phyloP scores from a whole-genome alignment of 73 alveolate genomes.

The Diophrys sp. region DNA sequence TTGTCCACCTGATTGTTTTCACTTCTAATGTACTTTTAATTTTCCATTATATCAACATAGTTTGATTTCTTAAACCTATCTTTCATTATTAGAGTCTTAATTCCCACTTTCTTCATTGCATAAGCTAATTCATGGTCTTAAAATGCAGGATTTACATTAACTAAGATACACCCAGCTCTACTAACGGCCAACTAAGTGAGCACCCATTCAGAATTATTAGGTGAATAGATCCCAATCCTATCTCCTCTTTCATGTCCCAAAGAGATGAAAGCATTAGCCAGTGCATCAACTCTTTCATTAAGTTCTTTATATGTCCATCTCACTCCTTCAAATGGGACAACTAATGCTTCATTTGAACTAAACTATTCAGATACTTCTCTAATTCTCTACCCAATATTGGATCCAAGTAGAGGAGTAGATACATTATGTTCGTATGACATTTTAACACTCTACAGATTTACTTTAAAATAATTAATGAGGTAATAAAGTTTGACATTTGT shows the following conservation, averaged over 20 bases:
- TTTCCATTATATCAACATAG: conserved; percentile 58
- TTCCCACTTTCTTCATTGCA: conserved; percentile 55
- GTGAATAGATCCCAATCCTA: conserved; percentile 75
- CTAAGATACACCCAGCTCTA: conserved; percentile 72
- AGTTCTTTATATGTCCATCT: conserved; percentile 66
- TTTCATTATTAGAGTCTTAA: conserved; percentile 61
- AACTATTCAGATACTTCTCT: background rate
- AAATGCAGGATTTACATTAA: conserved; percentile 83
- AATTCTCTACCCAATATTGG: background rate
- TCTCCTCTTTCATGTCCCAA: conserved; percentile 73
- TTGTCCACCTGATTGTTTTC: background rate
- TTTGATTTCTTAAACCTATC: conserved; percentile 58
- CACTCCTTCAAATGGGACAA: conserved; percentile 2
- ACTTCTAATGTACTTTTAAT: conserved; percentile 22
- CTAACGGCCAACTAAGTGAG: conserved; percentile 70
- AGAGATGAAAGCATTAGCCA: conserved; percentile 72
- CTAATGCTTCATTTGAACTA: background rate
- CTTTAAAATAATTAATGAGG: no score
- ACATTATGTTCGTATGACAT: background rate
- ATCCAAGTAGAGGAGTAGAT: background rate
- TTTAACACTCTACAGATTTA: no score
- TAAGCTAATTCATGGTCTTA: conserved; percentile 60
- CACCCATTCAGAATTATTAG: conserved; percentile 74
- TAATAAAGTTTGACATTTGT: no score
- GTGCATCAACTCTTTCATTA: conserved; percentile 40